Evolutionary conservation across 176 grass and related monocot genomes (phyloP).

Genomic region (Avena sativa): DNA sequence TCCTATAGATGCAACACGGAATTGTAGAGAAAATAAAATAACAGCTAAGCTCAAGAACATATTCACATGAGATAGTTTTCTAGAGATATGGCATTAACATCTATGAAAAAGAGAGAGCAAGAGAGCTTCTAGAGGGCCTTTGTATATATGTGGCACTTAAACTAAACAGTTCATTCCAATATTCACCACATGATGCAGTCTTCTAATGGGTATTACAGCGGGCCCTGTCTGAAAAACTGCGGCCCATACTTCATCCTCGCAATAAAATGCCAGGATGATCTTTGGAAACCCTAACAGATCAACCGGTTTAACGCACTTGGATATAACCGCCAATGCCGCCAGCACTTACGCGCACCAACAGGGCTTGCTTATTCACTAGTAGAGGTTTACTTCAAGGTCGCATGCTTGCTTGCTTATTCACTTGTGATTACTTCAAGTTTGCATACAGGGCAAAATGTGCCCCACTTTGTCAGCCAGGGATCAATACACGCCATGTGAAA

Average conservation of each 20-base stretch:
- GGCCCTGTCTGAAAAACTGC: background rate
- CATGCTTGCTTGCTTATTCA: constrained; percentile 40
- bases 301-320: constrained; percentile 1
- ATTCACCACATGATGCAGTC: background rate
- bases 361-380: constrained; percentile 36
- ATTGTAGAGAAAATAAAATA: background rate
- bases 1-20: background rate
- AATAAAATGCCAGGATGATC: background rate
- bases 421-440: constrained; percentile 62
- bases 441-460: constrained; percentile 84
- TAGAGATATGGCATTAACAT: background rate
- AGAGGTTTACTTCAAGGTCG: constrained; percentile 54
- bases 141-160: background rate
- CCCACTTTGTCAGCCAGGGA: constrained; percentile 87
- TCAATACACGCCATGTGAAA: constrained; percentile 82
- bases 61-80: background rate
- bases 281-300: constrained; percentile 15
- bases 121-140: constrained; percentile 7
- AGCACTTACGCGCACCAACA: background rate
- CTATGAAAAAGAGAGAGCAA: background rate
- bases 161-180: background rate
- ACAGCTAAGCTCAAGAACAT: background rate
- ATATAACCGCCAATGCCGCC: background rate
- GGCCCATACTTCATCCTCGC: background rate
- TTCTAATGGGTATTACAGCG: background rate